Evolutionary conservation across 768 basidiomycete species (phyloP), one percentile per base, ranked within the genome.

Genomic region (Suillus luteus): DNA sequence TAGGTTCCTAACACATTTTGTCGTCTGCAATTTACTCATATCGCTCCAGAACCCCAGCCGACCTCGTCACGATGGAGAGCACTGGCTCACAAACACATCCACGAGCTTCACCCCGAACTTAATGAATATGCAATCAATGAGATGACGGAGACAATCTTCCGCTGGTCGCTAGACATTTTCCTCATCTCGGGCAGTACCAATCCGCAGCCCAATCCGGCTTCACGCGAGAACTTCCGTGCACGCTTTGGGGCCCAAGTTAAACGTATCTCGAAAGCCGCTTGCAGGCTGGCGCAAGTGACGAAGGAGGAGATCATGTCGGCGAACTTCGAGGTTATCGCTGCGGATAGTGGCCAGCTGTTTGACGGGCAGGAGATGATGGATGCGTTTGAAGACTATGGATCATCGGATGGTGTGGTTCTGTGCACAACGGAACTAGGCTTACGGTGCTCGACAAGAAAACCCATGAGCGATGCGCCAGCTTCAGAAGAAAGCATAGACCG

Each of bases 271-370:
- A 83, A 82, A 60, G 80, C 88, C 0, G 87, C 87, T 24, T 83
- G 84, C 70, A 81, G 81, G 64, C 77, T 93, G 37, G 88, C 89
- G 12, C 82, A 80, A 57, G 84, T 90, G 46, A 82, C 84, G 41
- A 79, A 85, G 57, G 90, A 93, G 68, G 90, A 91, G 64, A 90
- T 91, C 69, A 83, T 93, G 79, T 89, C 87, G 2, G 89, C 90
- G 2, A 86, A 82, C 63, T 93, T 92, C 68, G 89, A 92, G 68
- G 82, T 92, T 41, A 74, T 89, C 46, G 81, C 85, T 22, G 83
- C 86, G 2, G 86, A 89, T 63, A 81, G 83, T 38, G 83, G 83
- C 2, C 77, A 79, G 19, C 14, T 74, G 12, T 88, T 85, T 68
- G 81, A 86, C 60, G 73, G 76, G 3, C 75, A 78, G 24, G 77